Evolutionary conservation across 2,329 filamentous ascomycete species (phyloP).

Genomic region (Gnomoniopsis smithogilvyi): DNA sequence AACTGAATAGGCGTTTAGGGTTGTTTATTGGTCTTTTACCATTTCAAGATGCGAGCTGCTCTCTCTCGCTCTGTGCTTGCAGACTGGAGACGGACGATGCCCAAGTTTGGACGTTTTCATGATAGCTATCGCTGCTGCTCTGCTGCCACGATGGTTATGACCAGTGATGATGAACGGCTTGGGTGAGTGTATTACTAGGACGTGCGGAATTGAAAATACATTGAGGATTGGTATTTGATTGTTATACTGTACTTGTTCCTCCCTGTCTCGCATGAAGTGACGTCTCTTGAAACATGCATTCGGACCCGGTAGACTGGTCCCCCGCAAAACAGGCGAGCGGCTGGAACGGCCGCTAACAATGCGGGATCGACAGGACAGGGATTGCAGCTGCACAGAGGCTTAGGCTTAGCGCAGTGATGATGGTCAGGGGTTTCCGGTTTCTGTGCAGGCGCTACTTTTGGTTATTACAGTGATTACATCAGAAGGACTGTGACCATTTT

Average conservation of each 20-base stretch:
- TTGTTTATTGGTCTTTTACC: not conserved
- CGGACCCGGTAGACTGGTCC: too few species aligned
- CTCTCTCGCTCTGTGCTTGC: not conserved
- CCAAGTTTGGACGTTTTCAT: not conserved
- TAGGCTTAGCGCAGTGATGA: not conserved
- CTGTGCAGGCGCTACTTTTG: not conserved
- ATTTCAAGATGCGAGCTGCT: not conserved
- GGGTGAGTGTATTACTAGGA: not conserved
- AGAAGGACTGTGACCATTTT: not conserved
- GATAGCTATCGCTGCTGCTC: not conserved
- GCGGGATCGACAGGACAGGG: not conserved
- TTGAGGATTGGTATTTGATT: not conserved
- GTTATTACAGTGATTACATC: not conserved
- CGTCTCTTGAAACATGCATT: not conserved
- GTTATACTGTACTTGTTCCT: too few species aligned
- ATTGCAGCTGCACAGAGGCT: not conserved
- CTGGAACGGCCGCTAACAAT: not conserved
- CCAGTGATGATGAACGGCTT: not conserved
- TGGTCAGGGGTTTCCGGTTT: not conserved
- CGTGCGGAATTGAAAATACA: not conserved
- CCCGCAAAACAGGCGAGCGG: not conserved
- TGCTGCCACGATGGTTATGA: not conserved
- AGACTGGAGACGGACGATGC: not conserved
- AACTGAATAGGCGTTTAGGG: conserved; percentile 7
- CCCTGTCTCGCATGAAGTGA: not conserved